phyloP scores from a whole-genome alignment of 441 rosid species.

The Pelargonium citronellum region DNA sequence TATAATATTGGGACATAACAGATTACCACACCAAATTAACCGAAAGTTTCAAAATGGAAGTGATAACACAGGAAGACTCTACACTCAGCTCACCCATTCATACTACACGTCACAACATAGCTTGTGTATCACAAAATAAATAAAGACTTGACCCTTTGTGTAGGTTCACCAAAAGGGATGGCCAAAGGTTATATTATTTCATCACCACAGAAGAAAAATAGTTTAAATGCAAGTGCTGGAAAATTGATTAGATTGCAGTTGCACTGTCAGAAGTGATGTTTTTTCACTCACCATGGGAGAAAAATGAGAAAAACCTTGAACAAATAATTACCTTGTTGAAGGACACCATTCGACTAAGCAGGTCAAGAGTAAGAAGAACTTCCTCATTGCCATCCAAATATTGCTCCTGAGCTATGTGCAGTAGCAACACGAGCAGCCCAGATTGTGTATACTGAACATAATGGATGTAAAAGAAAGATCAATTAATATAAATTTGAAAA shows the following conservation, averaged over 20 bases:
- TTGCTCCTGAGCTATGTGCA: constrained; percentile 67
- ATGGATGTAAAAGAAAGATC: constrained; percentile 13
- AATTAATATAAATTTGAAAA: constrained; percentile 12
- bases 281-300: neutral
- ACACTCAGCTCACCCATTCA: neutral
- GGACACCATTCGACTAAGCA: constrained; percentile 72
- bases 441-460: constrained; percentile 61
- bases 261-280: neutral
- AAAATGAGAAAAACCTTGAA: constrained; percentile 8
- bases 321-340: constrained; percentile 57
- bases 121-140: constrained; percentile 3
- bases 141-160: neutral
- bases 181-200: neutral
- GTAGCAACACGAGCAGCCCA: constrained; percentile 64
- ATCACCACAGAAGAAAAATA: neutral
- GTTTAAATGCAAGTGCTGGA: constrained; percentile 2
- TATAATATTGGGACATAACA: neutral
- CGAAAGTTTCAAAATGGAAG: neutral
- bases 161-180: neutral
- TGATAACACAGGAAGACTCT: neutral
- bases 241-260: neutral
- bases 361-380: constrained; percentile 56
- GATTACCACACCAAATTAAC: neutral
- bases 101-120: constrained; percentile 1
- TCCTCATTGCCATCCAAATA: constrained; percentile 53